Percentiles rank a stretch among this genome's conserved stretches.
Conservation (phyloP, 768 basidiomycete species). For the Kwoniella dendrophila region DNA sequence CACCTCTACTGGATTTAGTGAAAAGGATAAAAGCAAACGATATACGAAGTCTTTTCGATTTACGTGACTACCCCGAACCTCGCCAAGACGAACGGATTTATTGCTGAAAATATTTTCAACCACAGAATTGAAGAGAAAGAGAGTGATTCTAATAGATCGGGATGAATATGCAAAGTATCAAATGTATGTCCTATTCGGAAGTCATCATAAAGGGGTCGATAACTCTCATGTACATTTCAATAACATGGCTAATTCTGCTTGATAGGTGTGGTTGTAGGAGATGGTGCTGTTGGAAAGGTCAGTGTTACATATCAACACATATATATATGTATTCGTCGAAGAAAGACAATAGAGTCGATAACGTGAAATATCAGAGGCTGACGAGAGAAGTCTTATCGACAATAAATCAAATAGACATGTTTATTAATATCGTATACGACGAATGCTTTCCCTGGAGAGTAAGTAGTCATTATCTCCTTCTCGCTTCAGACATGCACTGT, state of each 20-base stretch:
- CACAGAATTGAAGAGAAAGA: not conserved
- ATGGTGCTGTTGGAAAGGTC: slow-evolving; percentile 57
- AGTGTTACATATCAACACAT: not conserved
- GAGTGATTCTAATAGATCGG: not conserved
- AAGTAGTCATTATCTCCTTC: not conserved
- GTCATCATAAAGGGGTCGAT: not conserved
- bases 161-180: slow-evolving; percentile 35
- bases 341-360: too few species aligned
- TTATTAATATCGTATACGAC: slow-evolving; percentile 94
- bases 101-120: too few species aligned
- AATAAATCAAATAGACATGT: slow-evolving; percentile 67
- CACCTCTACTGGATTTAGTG: not conserved
- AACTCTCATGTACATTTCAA: not conserved
- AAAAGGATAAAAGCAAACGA: too few species aligned
- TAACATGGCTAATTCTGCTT: too few species aligned
- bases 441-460: slow-evolving; percentile 84
- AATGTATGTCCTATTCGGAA: slow-evolving; percentile 20
- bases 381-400: not conserved
- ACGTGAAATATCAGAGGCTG: too few species aligned
- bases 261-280: slow-evolving; percentile 55
- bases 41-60: not conserved
- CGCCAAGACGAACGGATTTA: not conserved
- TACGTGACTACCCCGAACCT: not conserved
- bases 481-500: not conserved
- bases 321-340: too few species aligned